These are phyloP conservation scores for Naganishia albida DNA, from an alignment of 1,284 basidiomycete species.

Conservation along the genomic window DNA sequence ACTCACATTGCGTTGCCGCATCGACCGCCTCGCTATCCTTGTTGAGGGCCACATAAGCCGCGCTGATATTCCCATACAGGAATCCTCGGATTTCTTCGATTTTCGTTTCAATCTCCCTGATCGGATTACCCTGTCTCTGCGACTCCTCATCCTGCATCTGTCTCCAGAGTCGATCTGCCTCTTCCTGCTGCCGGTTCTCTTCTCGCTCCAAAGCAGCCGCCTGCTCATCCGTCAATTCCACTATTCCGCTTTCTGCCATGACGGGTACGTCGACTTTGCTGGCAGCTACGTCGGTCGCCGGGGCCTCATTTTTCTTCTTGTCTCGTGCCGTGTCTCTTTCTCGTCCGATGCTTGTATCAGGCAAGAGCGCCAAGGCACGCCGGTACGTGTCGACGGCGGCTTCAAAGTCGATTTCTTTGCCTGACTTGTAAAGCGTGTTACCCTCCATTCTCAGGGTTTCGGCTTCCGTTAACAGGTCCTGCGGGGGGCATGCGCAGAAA, in stretches of 20 bases:
- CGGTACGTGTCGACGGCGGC: slow-evolving; percentile 19
- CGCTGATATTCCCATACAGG: slow-evolving; percentile 52
- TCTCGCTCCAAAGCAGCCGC: slow-evolving; percentile 20
- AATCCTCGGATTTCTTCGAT: slow-evolving; percentile 52
- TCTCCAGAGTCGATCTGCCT: background rate
- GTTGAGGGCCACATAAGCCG: background rate
- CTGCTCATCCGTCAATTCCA: slow-evolving; percentile 31
- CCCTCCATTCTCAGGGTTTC: slow-evolving; percentile 11
- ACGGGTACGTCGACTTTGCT: background rate
- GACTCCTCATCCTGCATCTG: background rate
- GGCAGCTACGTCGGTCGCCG: background rate
- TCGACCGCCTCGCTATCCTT: slow-evolving; percentile 51
- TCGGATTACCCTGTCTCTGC: background rate
- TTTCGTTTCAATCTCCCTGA: slow-evolving; percentile 34
- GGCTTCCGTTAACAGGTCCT: slow-evolving; percentile 23
- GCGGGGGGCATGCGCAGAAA: background rate
- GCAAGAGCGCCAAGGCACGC: slow-evolving; percentile 14
- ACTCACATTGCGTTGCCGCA: slow-evolving; percentile 50
- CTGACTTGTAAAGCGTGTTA: slow-evolving; percentile 27
- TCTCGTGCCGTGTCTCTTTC: background rate
- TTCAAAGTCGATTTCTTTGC: slow-evolving; percentile 22
- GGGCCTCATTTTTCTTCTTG: background rate
- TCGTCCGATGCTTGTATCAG: slow-evolving; percentile 10
- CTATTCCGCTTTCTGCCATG: slow-evolving; percentile 10
- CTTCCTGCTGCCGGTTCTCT: background rate